These are phyloP conservation scores for Trichothecium sympodiale DNA, from an alignment of 2,329 filamentous ascomycete genomes.

Conservation along the genomic window DNA sequence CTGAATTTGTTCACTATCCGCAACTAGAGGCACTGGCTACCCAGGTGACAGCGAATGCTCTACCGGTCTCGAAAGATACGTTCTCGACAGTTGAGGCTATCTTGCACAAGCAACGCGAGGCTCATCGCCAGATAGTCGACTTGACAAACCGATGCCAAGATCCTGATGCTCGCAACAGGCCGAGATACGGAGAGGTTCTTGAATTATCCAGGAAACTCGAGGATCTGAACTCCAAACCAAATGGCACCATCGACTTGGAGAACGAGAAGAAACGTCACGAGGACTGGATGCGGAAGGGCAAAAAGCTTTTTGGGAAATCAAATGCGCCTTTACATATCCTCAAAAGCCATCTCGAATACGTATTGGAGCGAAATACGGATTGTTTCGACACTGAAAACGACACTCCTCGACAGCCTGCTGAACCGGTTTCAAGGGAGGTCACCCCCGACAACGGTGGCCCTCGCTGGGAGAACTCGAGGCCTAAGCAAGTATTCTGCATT, in stretches of 20 bases:
- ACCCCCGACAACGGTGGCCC: constrained; percentile 40
- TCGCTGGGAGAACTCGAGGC: constrained; percentile 50
- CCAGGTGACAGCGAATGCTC: constrained; percentile 57
- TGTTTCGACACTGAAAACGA: constrained; percentile 84
- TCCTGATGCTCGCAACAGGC: constrained; percentile 64
- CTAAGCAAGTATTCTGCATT: constrained; percentile 87
- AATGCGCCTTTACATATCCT: constrained; percentile 95
- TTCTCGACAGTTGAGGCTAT: constrained; percentile 79
- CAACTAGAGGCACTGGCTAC: constrained; percentile 85
- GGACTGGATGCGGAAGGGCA: constrained; percentile 98
- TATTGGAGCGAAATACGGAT: constrained; percentile 75
- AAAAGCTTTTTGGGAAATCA: constrained; percentile 95
- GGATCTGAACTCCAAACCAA: constrained; percentile 84
- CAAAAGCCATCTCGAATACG: constrained; percentile 87
- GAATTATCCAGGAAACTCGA: constrained; percentile 80
- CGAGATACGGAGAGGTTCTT: constrained; percentile 80
- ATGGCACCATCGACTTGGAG: constrained; percentile 83
- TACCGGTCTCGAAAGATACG: constrained; percentile 77
- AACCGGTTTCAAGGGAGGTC: constrained; percentile 80
- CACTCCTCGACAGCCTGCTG: constrained; percentile 78
- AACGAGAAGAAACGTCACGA: constrained; percentile 91
- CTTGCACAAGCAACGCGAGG: constrained; percentile 88
- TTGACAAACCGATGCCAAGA: constrained; percentile 70
- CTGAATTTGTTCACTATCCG: constrained; percentile 84
- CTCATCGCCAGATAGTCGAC: constrained; percentile 76